Evolutionary conservation across 2,329 filamentous ascomycete genomes (phyloP), one percentile per base, ranked within the genome.

Genomic region (Aureobasidium namibiae): DNA sequence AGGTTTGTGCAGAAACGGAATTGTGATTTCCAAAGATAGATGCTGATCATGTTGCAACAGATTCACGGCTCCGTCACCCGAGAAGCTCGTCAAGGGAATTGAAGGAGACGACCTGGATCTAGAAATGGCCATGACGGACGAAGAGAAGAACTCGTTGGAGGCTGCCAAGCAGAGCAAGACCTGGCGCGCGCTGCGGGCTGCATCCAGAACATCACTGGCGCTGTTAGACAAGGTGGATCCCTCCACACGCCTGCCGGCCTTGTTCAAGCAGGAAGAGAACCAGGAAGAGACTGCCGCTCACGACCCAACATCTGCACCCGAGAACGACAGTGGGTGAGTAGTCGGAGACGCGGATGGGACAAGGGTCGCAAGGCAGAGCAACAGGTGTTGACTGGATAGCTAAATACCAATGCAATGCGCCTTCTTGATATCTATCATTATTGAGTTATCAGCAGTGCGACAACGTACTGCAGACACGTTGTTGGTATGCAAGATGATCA

Each of bases 221-320:
- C 76, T 85, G 21, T 94, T 97, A 71, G 92, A 97, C 72, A 90
- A 88, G 72, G 88, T 96, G 49, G 91, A 96, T 59, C 86, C 91
- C 64, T 86, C 88, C 41, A 88, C 88, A 69, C 89, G 90, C 63
- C 70, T 85, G 61, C 76, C 81, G 62, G 71, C 74, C 61, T 74
- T 82, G 61, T 79, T 80, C 60, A 73, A 71, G 38, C 60, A 65
- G 18, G 67, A 68, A 21, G 64, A 63, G 18, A 53, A 58, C 26
- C 50, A 49, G 53, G 56, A 50, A 66, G 67, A 57, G 21, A 16
- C 38, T 45, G 41, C 41, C 21, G 31, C 41, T 31, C 39, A 44
- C 9, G 52, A 56, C 29, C 41, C 36, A 33, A 36, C 50, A 54
- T 38, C 54, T 38, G 54, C 42, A 53, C 14, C 46, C 29, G 46